Percentiles rank a stretch among this genome's conserved stretches.
These are phyloP conservation scores for Fusarium sacchari DNA, from an alignment of 2,329 filamentous ascomycete genomes.

Conservation along the genomic window DNA sequence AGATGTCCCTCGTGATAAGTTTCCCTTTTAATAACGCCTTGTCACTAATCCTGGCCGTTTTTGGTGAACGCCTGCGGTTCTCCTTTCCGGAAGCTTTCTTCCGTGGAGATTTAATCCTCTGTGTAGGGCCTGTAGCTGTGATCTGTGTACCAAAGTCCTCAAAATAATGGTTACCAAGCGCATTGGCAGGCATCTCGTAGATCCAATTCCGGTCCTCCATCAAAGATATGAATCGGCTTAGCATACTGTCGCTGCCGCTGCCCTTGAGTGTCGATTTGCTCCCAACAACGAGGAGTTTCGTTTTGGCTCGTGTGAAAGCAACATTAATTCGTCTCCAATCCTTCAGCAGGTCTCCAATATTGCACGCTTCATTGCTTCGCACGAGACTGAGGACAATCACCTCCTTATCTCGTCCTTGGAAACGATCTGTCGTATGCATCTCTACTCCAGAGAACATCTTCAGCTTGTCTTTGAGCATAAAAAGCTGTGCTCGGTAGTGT, in stretches of 20 bases:
- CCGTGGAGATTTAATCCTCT: constrained; percentile 43
- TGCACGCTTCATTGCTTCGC: constrained; percentile 81
- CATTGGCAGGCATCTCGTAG: constrained; percentile 73
- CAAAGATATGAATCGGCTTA: constrained; percentile 78
- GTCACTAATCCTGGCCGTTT: constrained; percentile 66
- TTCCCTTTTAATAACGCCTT: constrained; percentile 72
- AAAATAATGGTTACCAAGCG: constrained; percentile 74
- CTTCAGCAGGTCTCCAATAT: constrained; percentile 89
- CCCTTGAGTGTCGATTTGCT: constrained; percentile 82
- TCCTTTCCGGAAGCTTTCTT: constrained; percentile 54
- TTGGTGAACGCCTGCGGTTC: constrained; percentile 61
- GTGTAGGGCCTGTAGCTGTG: constrained; percentile 48
- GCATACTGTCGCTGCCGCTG: constrained; percentile 76
- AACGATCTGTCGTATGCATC: constrained; percentile 96
- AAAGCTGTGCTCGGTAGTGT: constrained; percentile 92
- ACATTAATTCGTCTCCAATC: constrained; percentile 97
- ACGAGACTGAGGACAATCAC: constrained; percentile 89
- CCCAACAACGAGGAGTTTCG: constrained; percentile 89
- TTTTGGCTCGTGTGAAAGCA: constrained; percentile 91
- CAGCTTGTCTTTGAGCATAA: constrained; percentile 79
- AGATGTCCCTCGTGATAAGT: constrained; percentile 77
- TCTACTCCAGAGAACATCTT: constrained; percentile 74
- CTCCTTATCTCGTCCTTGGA: constrained; percentile 96
- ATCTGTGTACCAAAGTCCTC: constrained; percentile 65
- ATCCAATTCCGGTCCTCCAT: constrained; percentile 85